Evolutionary conservation across 2,329 filamentous ascomycete species (phyloP), one percentile per base, ranked within the genome.

Genomic region (Cercospora zeina): DNA sequence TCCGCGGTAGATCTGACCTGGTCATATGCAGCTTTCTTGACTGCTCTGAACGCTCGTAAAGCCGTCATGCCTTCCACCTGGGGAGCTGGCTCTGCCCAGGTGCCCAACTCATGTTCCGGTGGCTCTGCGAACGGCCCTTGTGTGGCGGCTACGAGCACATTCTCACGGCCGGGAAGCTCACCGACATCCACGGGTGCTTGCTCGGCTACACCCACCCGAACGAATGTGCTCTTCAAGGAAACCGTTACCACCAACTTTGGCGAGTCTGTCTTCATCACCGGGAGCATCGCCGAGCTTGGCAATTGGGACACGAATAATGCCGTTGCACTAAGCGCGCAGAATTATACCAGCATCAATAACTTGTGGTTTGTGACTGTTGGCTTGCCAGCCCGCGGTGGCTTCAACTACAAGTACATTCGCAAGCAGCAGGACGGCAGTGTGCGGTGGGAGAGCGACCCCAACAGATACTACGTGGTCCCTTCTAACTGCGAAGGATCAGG

Each of bases 11-110:
- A 91, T 66, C 77, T 91, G 30, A 90, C 88, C 2, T 91, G 88
- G 88, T 89, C 87, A 0, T 90, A 90, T 67, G 87, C 87, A 1
- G 82, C 87, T 0, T 87, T 91, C 74, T 77, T 91, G 51, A 88
- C 87, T 0, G 83, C 83, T n/a, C 76, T 79, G 24, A 81, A 81
- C 45, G 82, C 87, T 37, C 82, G 87, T 51, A 80, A 81, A 51
- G 81, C 81, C 19, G 69, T 82, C 14, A 74, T 86, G 8, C 85
- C 86, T 1, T 77, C 80, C 1, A 81, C 84, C 5, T 89, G 87
- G 86, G 79, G 67, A 14, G 67, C 69, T 16, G 51, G 62, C 16
- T 63, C 63, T 7, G 65, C 68, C 3, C 64, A 64, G 19, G 33
- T 72, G 3, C 71, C 70, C 8, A 54, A 31, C n/a, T 60, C 62